Conservation (phyloP, 495 filamentous ascomycete genomes). For the Penicillium mononematosum region DNA sequence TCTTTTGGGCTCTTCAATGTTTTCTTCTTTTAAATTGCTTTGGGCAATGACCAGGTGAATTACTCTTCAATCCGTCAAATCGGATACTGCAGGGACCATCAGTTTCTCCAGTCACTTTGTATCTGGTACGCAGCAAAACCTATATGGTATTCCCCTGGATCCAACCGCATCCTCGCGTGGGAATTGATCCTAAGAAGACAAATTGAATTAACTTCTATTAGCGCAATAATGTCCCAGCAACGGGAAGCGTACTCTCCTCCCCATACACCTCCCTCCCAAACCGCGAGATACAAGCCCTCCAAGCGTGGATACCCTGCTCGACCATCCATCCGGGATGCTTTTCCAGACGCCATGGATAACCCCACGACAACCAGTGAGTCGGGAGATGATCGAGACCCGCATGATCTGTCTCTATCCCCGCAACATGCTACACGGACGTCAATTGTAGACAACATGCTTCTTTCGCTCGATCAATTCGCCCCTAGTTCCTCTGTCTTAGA, state of each 20-base stretch:
- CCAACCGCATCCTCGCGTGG: neutral
- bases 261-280: conserved; percentile 45
- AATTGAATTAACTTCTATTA: conserved; percentile 19
- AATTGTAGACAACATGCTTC: conserved; percentile 87
- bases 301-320: conserved; percentile 34
- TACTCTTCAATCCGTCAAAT: neutral
- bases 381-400: conserved; percentile 67
- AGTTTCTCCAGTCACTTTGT: no score
- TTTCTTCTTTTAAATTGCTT: neutral
- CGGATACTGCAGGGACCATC: neutral
- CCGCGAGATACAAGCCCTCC: conserved; percentile 30
- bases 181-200: neutral
- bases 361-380: conserved; percentile 43
- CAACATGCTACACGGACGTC: conserved; percentile 78
- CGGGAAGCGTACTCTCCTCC: conserved; percentile 41
- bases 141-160: neutral
- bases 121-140: neutral
- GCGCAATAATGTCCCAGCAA: conserved; percentile 37
- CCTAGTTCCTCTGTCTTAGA: conserved; percentile 44
- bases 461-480: conserved; percentile 79
- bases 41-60: neutral
- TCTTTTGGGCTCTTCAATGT: neutral
- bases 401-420: conserved; percentile 78
- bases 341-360: conserved; percentile 48
- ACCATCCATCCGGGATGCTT: conserved; percentile 49